phyloP scores from a whole-genome alignment of 192 early-diverging fungal genomes.

The Gaertneriomyces semiglobifer region DNA sequence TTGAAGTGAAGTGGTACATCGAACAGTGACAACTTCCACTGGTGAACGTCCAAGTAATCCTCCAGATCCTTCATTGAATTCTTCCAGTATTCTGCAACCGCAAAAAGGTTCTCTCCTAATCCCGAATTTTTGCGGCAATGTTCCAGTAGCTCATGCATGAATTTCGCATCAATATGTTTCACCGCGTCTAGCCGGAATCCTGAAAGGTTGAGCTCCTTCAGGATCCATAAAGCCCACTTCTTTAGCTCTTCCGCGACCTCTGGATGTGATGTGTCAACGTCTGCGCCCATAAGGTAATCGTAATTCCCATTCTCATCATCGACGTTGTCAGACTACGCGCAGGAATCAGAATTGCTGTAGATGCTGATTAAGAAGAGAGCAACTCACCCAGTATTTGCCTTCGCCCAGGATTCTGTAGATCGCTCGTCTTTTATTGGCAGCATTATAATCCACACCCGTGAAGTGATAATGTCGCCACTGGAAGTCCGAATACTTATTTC shows the following conservation, averaged over 20 bases:
- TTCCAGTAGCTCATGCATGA: slow-evolving; percentile 28
- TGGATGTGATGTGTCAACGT: slow-evolving; percentile 34
- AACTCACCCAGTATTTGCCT: slow-evolving; percentile 41
- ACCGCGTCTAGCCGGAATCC: slow-evolving; percentile 30
- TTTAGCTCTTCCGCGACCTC: slow-evolving; percentile 17
- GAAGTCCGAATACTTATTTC: slow-evolving; percentile 42
- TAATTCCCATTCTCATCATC: slow-evolving; percentile 47
- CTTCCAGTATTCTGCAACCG: slow-evolving; percentile 30
- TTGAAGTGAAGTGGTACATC: slow-evolving; percentile 34
- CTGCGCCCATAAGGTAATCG: slow-evolving; percentile 47
- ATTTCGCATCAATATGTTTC: slow-evolving; percentile 33
- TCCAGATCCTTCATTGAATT: slow-evolving; percentile 28
- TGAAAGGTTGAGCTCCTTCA: slow-evolving; percentile 25
- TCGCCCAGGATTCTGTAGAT: slow-evolving; percentile 45
- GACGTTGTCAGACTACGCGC: slow-evolving; percentile 38
- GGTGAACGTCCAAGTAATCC: slow-evolving; percentile 28
- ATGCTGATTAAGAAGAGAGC: background rate
- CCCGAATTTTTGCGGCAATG: slow-evolving; percentile 17
- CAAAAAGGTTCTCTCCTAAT: slow-evolving; percentile 22
- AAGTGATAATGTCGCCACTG: slow-evolving; percentile 42
- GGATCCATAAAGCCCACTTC: slow-evolving; percentile 25
- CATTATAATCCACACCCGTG: slow-evolving; percentile 44
- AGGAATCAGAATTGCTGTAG: background rate
- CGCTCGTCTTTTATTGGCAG: slow-evolving; percentile 35
- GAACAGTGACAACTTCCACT: slow-evolving; percentile 32